A percentile compares a stretch with the other conserved stretches of the same genome.
These are phyloP conservation scores for Gremmenia infestans DNA, from an alignment of 2,329 filamentous ascomycete species.

Conservation along the genomic window DNA sequence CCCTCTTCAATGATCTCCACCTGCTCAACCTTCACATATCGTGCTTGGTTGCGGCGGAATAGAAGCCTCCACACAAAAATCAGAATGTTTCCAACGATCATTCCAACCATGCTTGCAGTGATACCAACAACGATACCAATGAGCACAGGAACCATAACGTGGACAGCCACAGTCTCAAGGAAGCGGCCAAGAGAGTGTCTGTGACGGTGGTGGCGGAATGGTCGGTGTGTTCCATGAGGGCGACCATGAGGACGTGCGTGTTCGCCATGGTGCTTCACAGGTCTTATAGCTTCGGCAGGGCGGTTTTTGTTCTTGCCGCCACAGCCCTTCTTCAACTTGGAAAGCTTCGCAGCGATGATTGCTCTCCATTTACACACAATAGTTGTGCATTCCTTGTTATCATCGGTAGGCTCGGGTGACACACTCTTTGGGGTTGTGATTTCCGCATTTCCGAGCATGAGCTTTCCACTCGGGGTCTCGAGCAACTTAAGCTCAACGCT, in stretches of 20 bases:
- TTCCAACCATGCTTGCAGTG: slow-evolving; percentile 60
- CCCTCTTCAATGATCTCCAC: slow-evolving; percentile 17
- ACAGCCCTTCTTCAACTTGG: slow-evolving; percentile 38
- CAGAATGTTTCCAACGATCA: slow-evolving; percentile 58
- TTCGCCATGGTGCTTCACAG: slow-evolving; percentile 19
- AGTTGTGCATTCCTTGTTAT: slow-evolving; percentile 38
- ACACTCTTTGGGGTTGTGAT: slow-evolving; percentile 25
- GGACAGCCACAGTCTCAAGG: slow-evolving; percentile 51
- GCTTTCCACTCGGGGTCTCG: slow-evolving; percentile 49
- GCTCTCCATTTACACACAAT: slow-evolving; percentile 52
- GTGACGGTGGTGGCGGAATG: slow-evolving; percentile 32
- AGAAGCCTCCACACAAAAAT: slow-evolving; percentile 54
- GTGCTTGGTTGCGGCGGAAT: slow-evolving; percentile 38
- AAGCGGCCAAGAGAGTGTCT: slow-evolving; percentile 42
- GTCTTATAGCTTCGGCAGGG: slow-evolving; percentile 12
- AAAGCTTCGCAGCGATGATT: slow-evolving; percentile 43
- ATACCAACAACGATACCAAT: slow-evolving; percentile 66
- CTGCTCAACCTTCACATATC: slow-evolving; percentile 21
- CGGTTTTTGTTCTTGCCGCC: slow-evolving; percentile 29
- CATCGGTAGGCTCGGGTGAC: slow-evolving; percentile 24
- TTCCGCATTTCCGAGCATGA: slow-evolving; percentile 49
- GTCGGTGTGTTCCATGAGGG: slow-evolving; percentile 19
- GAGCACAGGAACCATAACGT: slow-evolving; percentile 62
- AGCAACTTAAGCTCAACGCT: slow-evolving; percentile 57
- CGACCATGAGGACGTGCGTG: slow-evolving; percentile 20